Base-by-base conservation (phyloP, 176 grass and related monocot genomes). In the Aegilops sharonensis region DNA sequence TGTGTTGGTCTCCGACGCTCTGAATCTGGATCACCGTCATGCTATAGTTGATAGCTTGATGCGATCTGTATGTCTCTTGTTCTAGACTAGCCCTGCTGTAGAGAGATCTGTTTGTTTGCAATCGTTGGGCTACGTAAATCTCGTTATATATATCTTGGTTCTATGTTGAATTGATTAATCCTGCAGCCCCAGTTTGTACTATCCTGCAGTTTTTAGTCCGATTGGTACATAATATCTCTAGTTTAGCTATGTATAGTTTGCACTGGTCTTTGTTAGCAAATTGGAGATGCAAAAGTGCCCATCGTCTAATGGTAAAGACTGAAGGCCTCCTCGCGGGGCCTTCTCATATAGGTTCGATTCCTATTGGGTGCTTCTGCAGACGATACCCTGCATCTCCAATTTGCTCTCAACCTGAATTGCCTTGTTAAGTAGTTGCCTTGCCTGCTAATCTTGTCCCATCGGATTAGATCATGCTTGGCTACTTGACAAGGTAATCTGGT, bases 321-420 rank as follows among this genome's bases (percentile, higher is more conserved):
- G 87, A 81, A 79, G 80, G 81, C 72, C 42, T 18, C 48, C 47
- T 35, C 5, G 2, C 6, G 32, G 13, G 11, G 64, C 48, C 85
- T 82, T 91, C 78, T 34, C 63, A 60, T 90, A 88, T 87, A 94
- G 89, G 86, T 94, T 94, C 74, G 78, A 89, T 79, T 91, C 89
- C 89, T 94, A 91, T 94, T 91, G 89, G 89, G 88, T 71, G 81
- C 77, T 66, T 39, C 64, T 68, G 3, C 40, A 5, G 42, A 75
- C 72, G 7, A 24, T 1, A 1, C 25, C 13, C 45, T 75, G 72
- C 72, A 72, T 83, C 73, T 88, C 86, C 79, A 66, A 0, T 65
- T 31, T 43, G 61, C 14, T 72, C 10, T 20, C 35, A 12, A n/a
- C 34, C 37, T 25, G 36, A 64, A 42, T 30, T 42, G 2, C 37